phyloP scores from a whole-genome alignment of 2,329 filamentous ascomycete genomes.

The Calonectria ilicicola region DNA sequence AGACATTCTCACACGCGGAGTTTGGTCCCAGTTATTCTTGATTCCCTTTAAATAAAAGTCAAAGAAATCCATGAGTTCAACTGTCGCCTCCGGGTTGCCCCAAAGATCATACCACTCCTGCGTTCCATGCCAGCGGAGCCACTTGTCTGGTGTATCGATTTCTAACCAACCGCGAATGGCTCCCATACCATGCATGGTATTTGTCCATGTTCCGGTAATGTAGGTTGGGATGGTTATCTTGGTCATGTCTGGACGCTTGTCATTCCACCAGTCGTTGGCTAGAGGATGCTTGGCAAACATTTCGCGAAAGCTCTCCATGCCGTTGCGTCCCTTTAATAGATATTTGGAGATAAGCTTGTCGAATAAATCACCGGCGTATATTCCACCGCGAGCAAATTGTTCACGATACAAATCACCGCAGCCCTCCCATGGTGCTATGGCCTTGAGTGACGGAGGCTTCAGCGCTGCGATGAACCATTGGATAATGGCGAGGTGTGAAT shows the following conservation, averaged over 20 bases:
- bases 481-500: conserved; percentile 22
- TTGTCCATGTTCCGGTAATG: conserved; percentile 39
- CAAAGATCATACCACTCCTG: conserved; percentile 23
- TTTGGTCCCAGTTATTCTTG: conserved; percentile 6
- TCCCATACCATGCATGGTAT: conserved; percentile 38
- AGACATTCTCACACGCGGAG: background rate
- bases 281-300: conserved; percentile 36
- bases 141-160: conserved; percentile 52
- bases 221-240: conserved; percentile 39
- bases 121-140: conserved; percentile 48
- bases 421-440: conserved; percentile 28
- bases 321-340: conserved; percentile 35
- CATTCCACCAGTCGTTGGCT: conserved; percentile 38
- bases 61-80: background rate
- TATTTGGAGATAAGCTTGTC: conserved; percentile 31
- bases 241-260: conserved; percentile 37
- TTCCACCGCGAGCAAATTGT: conserved; percentile 39
- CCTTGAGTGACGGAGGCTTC: conserved; percentile 8
- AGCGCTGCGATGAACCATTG: conserved; percentile 20
- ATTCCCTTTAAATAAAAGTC: conserved; percentile 9
- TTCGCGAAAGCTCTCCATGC: conserved; percentile 34
- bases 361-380: conserved; percentile 22
- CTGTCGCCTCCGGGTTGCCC: background rate
- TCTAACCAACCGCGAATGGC: conserved; percentile 51
- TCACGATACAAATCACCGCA: conserved; percentile 30